Base-by-base conservation (phyloP, 805 yeast genomes). In the Priceomyces haplophilus region DNA sequence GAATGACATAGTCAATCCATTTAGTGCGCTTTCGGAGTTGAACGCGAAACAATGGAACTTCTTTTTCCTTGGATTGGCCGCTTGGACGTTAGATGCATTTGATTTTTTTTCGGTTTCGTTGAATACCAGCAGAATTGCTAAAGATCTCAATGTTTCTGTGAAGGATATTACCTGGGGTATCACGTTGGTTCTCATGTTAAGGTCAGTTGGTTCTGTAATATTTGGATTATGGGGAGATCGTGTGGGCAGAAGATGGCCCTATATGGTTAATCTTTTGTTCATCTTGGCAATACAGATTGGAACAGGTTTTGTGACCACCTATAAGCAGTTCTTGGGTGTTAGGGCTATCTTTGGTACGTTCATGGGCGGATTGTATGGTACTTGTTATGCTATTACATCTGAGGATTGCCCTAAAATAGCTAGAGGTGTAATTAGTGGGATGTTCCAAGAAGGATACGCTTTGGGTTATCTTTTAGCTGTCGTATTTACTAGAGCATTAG, bases 361-460 rank as follows among this genome's bases (percentile, higher is more conserved):
- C 29, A 69, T 79, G 71, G 83, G 83, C 39, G 81, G 80, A 46
- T 65, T 78, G 36, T 79, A 66, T 51, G 80, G 82, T 44, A 72
- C 74, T 44, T 77, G 80, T 27, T 69, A 79, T 17, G 76, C 79
- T 19, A 73, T 78, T 15, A 74, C 80, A 13, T 52, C 78, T 31
- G 82, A 77, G 48, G 81, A 75, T 56, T 67, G 77, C 50, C 82
- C 83, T 10, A 53, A 58, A 20, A 68, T 61, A 27, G 77, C 83
- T 25, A 67, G 78, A 61, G 83, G 86, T 36, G 69, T 81, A 44
- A 61, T 82, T 37, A 75, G 82, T 27, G 88, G 87, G 37, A 60
- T 85, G 33, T 78, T 88, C 57, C 95, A 87, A 62, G 85, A 86
- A 59, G 95, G 95, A 47, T 88, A 83, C 51, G 83, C 85, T 0